Evolutionary conservation across 257 asterid genomes (phyloP).

Genomic region (Gentiana dahurica): DNA sequence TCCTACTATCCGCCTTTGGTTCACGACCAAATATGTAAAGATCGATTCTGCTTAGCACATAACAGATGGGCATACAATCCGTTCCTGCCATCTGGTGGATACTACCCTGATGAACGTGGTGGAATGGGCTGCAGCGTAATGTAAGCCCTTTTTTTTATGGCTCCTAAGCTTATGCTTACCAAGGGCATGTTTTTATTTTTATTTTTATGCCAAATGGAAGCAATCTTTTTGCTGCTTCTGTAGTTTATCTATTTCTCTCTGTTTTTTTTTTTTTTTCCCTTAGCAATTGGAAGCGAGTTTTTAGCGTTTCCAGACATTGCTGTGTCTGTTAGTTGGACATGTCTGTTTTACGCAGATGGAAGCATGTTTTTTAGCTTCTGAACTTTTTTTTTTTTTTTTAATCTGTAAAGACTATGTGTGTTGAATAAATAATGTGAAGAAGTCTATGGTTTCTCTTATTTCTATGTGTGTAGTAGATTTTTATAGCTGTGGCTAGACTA

Average conservation of each 20-base stretch:
- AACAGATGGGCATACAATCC: slow-evolving; percentile 5
- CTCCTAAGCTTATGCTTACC: background rate
- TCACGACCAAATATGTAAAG: slow-evolving; percentile 11
- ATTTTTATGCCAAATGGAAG: background rate
- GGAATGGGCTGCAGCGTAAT: slow-evolving; percentile 5
- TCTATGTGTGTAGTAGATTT: background rate
- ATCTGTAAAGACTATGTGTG: too few relatives aligned
- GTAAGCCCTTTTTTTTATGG: background rate
- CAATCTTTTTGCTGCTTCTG: too few relatives aligned
- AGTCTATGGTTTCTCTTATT: background rate
- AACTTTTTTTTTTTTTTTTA: too few relatives aligned
- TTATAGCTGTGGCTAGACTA: too few relatives aligned
- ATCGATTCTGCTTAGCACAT: slow-evolving; percentile 14
- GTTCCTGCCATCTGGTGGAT: background rate
- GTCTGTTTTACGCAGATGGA: too few relatives aligned
- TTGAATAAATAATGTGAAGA: too few relatives aligned
- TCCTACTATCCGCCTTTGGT: slow-evolving; percentile 8
- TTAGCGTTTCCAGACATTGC: background rate
- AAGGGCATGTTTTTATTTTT: background rate
- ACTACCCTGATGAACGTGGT: background rate
- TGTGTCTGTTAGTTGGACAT: too few relatives aligned
- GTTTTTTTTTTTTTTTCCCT: background rate
- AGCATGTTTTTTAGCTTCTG: too few relatives aligned
- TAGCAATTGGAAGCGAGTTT: background rate
- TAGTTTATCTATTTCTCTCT: too few relatives aligned